A percentile compares a stretch with the other conserved stretches of the same genome.
phyloP scores from a whole-genome alignment of 129 eudicot species.

The Mikania micrantha region DNA sequence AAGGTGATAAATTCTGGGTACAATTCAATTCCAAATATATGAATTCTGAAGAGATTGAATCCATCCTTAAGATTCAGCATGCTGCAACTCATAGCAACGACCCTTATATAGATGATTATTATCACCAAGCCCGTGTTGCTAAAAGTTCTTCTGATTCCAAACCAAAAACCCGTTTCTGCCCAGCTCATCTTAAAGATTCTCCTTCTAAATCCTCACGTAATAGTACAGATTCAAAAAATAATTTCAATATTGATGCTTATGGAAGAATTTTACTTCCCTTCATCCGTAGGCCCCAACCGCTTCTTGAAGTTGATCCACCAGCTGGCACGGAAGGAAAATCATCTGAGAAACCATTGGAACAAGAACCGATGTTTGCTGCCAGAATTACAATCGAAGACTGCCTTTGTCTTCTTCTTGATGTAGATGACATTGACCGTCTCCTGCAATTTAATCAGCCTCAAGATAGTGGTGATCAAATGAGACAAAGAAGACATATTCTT shows the following conservation, averaged over 20 bases:
- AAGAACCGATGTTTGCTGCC: slow-evolving; percentile 95
- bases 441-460: slow-evolving; percentile 27
- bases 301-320: slow-evolving; percentile 73
- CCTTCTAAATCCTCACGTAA: slow-evolving; percentile 46
- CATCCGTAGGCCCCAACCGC: slow-evolving; percentile 78
- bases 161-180: slow-evolving; percentile 70
- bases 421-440: slow-evolving; percentile 36
- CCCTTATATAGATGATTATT: slow-evolving; percentile 88
- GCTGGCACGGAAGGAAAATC: slow-evolving; percentile 43
- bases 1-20: slow-evolving; percentile 41
- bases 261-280: slow-evolving; percentile 78
- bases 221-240: slow-evolving; percentile 61
- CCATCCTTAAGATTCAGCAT: slow-evolving; percentile 81
- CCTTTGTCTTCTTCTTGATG: slow-evolving; percentile 41
- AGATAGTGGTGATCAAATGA: slow-evolving; percentile 42
- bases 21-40: slow-evolving; percentile 83
- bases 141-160: slow-evolving; percentile 60
- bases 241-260: slow-evolving; percentile 65
- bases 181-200: slow-evolving; percentile 55
- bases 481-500: slow-evolving; percentile 62
- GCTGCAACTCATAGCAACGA: slow-evolving; percentile 83
- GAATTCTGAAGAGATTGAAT: slow-evolving; percentile 90
- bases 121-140: slow-evolving; percentile 82
- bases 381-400: slow-evolving; percentile 62
- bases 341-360: slow-evolving; percentile 67